Base-by-base conservation (phyloP, 2,329 filamentous ascomycete genomes). In the Coniochaeta sp. region DNA sequence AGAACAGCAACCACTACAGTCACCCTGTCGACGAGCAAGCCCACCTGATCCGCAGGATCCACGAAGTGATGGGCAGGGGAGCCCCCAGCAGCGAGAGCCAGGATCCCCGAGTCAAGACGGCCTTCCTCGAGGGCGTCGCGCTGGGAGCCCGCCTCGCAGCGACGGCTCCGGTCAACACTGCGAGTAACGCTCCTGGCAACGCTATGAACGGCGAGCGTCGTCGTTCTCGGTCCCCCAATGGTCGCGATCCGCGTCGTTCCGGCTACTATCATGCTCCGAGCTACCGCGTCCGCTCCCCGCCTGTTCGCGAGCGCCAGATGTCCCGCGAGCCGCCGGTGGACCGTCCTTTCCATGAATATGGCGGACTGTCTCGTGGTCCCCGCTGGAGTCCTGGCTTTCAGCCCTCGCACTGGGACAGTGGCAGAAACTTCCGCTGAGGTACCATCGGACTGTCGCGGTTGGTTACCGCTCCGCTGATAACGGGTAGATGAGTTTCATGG, bases 51-150 rank as follows among this genome's bases (percentile, higher is more conserved):
- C 44, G 36, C 36, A 16, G 19, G 28, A 59, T 59, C n/a, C 26
- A 52, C 28, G 58, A 34, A 3, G 24, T 59, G 22, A 47, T 55
- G 24, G 32, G 47, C 12, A n/a, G 14, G 16, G 52, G 22, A 10
- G n/a, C 26, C 16, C n/a, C 52, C 14, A 30, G 26, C 52, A 50
- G 50, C 24, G 26, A 44, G n/a, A 40, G 52, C 22, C 22, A 50
- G 8, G 30, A 42, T 17, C 58, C 58, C 22, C n/a, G 42, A 10
- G 36, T 59, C 58, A 44, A 32, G 24, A 32, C 34, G 9, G 52
- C 58, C 17, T 56, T 59, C 24, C 54, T 59, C 19, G 50, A 59
- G 40, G 58, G 58, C 24, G n/a, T 59, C 9, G 58, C 58, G 3
- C 52, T 59, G 17, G 58, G 50, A 55, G 24, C 50, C 5, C 58